phyloP scores from a whole-genome alignment of 768 basidiomycete genomes.

The Xerocomellus amylosporus region DNA sequence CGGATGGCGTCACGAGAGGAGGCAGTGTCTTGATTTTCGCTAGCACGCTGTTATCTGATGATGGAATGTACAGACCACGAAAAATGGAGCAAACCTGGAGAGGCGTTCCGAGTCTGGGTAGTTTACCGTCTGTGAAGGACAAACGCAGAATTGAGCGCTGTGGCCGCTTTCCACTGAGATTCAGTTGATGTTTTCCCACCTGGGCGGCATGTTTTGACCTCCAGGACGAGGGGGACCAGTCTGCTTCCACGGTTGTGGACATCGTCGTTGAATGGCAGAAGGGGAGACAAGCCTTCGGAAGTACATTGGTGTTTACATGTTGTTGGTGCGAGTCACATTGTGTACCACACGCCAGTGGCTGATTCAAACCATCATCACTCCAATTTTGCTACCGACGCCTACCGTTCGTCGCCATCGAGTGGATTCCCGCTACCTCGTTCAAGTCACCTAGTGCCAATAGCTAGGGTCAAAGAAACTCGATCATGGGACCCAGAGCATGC shows the following conservation, averaged over 20 bases:
- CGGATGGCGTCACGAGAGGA: slow-evolving; percentile 88
- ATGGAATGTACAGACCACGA: background rate
- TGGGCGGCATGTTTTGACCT: slow-evolving; percentile 72
- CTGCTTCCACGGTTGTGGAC: slow-evolving; percentile 5
- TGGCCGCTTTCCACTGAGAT: background rate
- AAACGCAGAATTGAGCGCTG: background rate
- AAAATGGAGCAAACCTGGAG: slow-evolving; percentile 41
- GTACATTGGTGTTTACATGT: background rate
- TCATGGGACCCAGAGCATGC: background rate
- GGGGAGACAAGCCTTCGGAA: background rate
- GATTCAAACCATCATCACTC: background rate
- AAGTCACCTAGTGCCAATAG: background rate
- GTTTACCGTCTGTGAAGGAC: slow-evolving; percentile 51
- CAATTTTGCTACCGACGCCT: too few relatives aligned
- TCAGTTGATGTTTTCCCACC: slow-evolving; percentile 37
- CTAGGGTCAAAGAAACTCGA: background rate
- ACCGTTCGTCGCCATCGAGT: background rate
- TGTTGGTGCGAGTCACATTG: background rate
- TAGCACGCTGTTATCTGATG: slow-evolving; percentile 54
- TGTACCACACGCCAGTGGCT: too few relatives aligned
- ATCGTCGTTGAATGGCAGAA: slow-evolving; percentile 1
- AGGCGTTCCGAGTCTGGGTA: slow-evolving; percentile 68
- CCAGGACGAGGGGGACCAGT: slow-evolving; percentile 82
- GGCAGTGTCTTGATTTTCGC: slow-evolving; percentile 74
- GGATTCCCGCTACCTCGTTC: background rate